Conservation (phyloP, 805 yeast species). For the Ogataea trehalophila region DNA sequence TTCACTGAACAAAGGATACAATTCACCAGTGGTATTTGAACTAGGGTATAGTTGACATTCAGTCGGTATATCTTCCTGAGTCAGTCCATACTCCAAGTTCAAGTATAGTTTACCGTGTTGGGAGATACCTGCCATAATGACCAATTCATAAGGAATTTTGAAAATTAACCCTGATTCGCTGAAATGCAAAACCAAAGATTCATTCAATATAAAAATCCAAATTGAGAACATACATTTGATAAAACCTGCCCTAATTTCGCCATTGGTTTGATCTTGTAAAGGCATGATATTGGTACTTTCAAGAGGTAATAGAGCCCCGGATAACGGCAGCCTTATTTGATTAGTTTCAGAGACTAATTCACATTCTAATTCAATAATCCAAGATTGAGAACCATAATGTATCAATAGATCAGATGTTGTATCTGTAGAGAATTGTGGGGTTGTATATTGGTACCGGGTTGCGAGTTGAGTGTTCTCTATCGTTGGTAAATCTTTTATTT, state of each 20-base stretch:
- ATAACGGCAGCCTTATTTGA: slow-evolving; percentile 9
- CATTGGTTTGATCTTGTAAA: too few relatives aligned
- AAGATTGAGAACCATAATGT: slow-evolving; percentile 15
- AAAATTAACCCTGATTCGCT: slow-evolving; percentile 9
- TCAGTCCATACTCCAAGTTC: slow-evolving; percentile 5
- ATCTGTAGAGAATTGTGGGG: slow-evolving; percentile 16
- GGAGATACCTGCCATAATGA: slow-evolving; percentile 16
- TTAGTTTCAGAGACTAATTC: background rate
- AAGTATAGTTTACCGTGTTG: slow-evolving; percentile 7
- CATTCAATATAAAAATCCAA: slow-evolving; percentile 24
- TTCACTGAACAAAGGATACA: slow-evolving; percentile 21
- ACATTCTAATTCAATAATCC: slow-evolving; percentile 11
- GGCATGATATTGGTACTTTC: background rate
- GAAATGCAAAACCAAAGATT: slow-evolving; percentile 15
- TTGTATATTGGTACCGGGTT: slow-evolving; percentile 17
- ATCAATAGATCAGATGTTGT: slow-evolving; percentile 13
- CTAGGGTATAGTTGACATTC: slow-evolving; percentile 3
- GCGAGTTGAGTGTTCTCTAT: slow-evolving; percentile 27
- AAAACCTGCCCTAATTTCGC: background rate
- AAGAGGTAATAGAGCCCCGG: background rate
- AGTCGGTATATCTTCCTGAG: slow-evolving; percentile 6
- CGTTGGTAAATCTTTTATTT: slow-evolving; percentile 22
- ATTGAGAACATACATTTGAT: slow-evolving; percentile 7
- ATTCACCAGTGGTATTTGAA: background rate
- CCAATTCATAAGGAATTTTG: slow-evolving; percentile 20